Base-by-base conservation (phyloP, 1,284 basidiomycete genomes). In the Fomitiporia mediterranea region DNA sequence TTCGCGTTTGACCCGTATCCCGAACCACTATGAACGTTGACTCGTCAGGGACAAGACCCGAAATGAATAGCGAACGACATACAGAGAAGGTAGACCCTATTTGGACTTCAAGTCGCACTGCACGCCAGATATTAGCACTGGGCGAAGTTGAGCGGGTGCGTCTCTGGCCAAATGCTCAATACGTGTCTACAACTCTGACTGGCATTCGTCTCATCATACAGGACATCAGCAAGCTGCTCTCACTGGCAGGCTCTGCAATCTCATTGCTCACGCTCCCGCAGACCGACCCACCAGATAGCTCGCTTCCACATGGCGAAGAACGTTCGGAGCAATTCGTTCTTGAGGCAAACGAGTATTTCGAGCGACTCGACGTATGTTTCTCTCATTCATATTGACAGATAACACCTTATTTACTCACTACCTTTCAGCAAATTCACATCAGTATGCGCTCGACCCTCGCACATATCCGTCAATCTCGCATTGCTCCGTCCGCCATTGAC, bases 281-380 rank as follows among this genome's bases (percentile, higher is more conserved):
- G 68, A 88, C 86, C 1, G 88, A 90, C 65, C 75, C 69, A 1
- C 75, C 80, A 2, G 79, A 80, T 11, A 83, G 85, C 53, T 74
- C 73, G 49, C 74, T 89, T 6, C 87, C 89, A 1, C 84, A 87
- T 64, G 87, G 86, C 32, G 88, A 86, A 60, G 89, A 91, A 68
- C 76, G 89, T 39, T 88, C 86, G 9, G 89, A 91, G 63, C 84
- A 89, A 65, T 91, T 91, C 63, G 88, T 91, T 43, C 74, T 86
- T 43, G 86, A 90, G 73, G 86, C 87, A 49, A 86, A 82, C 70
- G 86, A 89, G 65, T 91, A 90, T 69, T 91, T 91, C 66, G 82
- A 90, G 62, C 81, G 83, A 25, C 74, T 91, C 7, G 84, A 91
- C 66, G 89, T 91, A 65, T 28, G 55, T 51, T 17, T 11, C 55